Conservation (phyloP, 805 yeast species). For the Saccharomycopsis selenospora region DNA sequence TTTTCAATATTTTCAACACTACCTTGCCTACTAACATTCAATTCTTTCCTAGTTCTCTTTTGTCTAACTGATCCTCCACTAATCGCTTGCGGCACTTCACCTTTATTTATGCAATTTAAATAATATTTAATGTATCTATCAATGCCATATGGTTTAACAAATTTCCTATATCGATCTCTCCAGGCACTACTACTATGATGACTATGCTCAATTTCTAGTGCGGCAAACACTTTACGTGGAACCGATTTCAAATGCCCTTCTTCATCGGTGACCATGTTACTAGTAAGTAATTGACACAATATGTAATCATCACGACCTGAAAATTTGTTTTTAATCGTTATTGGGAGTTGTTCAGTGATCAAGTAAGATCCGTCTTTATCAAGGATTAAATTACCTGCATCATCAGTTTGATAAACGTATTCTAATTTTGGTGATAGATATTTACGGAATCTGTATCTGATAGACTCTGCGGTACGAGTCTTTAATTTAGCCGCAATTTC, state of each 20-base stretch:
- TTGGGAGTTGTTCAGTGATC: constrained; percentile 37
- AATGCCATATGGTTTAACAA: constrained; percentile 55
- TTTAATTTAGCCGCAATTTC: constrained; percentile 51
- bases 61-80: constrained; percentile 47
- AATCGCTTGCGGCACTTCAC: constrained; percentile 44
- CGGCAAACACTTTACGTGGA: constrained; percentile 36
- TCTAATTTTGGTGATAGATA: constrained; percentile 35
- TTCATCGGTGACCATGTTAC: constrained; percentile 6
- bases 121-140: constrained; percentile 48
- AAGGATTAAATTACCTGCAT: constrained; percentile 33
- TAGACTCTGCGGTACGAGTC: constrained; percentile 70
- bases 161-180: constrained; percentile 75
- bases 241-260: constrained; percentile 33
- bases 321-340: constrained; percentile 50
- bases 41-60: neutral
- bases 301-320: constrained; percentile 64
- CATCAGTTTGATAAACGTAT: constrained; percentile 44
- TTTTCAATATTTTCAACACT: neutral
- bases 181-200: constrained; percentile 62
- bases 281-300: constrained; percentile 42
- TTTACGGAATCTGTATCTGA: constrained; percentile 53
- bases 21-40: neutral
- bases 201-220: constrained; percentile 32
- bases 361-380: constrained; percentile 38
- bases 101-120: constrained; percentile 34